Percentiles rank a stretch among this genome's conserved stretches.
Evolutionary conservation across 2,329 filamentous ascomycete genomes (phyloP).

Genomic region (Fusarium udum): DNA sequence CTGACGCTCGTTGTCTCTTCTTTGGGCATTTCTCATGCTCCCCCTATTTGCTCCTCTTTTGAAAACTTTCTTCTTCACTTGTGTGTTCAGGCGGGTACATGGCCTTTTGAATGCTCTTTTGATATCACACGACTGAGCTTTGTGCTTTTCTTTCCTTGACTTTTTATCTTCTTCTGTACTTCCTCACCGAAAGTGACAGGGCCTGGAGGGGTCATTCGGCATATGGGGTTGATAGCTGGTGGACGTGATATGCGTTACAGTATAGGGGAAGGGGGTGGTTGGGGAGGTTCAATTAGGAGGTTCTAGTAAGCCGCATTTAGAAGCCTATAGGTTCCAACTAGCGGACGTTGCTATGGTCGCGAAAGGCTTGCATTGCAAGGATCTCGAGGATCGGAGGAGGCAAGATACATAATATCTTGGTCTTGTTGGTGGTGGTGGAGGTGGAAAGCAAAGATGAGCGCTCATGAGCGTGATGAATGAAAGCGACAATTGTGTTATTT

Average conservation of each 20-base stretch:
- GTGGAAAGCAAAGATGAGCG: conserved; percentile 22
- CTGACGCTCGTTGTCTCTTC: conserved; percentile 38
- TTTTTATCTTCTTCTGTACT: conserved; percentile 27
- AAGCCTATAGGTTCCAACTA: background rate
- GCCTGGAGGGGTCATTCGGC: conserved; percentile 29
- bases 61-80: conserved; percentile 27
- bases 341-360: background rate
- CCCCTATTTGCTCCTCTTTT: conserved; percentile 26
- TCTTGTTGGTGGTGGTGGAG: background rate
- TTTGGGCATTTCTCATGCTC: conserved; percentile 21
- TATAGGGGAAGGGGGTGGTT: conserved; percentile 9
- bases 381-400: background rate
- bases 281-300: conserved; percentile 14
- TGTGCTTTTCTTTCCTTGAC: conserved; percentile 32
- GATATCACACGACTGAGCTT: conserved; percentile 42
- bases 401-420: background rate
- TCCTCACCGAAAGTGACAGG: conserved; percentile 31
- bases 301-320: conserved; percentile 1
- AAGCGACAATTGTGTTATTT: conserved; percentile 34
- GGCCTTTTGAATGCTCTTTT: conserved; percentile 19
- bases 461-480: conserved; percentile 41
- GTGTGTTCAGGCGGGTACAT: conserved; percentile 19
- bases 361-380: conserved; percentile 15
- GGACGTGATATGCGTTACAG: background rate
- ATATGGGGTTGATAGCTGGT: background rate